Base-by-base conservation (phyloP, 2,329 filamentous ascomycete genomes). In the Ophiostoma tasmaniense region DNA sequence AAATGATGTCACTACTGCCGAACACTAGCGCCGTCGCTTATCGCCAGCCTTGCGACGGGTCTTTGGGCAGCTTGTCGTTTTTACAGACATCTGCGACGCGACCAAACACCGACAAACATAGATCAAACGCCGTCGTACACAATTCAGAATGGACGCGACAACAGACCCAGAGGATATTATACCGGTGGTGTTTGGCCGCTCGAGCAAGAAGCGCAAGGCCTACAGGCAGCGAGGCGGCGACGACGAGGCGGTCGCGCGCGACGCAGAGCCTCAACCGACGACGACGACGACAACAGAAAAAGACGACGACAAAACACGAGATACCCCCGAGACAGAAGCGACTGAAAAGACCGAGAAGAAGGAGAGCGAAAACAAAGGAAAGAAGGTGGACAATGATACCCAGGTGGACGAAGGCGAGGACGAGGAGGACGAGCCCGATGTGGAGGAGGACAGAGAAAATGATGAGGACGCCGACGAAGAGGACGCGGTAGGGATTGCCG, bases 141-240 rank as follows among this genome's bases (percentile, higher is more conserved):
- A 62, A 8, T 13, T n/a, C 42, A 66, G 7, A 4, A 70, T 70
- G 69, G 69, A 70, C 25, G n/a, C 42, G 4, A 64, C 64, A 50
- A n/a, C 50, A 50, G 74, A 74, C 25, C 52, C 70, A n/a, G 61
- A 55, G 17, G 70, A 69, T 10, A 71, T 74, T 64, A 76, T 78
- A 14, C 76, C 76, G 22, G 76, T 86, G 42, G 77, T 84, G 39
- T 89, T 89, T 69, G 72, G 71, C 73, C 85, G 86, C 3, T 75
- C 78, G 52, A 80, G 80, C 70, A 89, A 87, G 76, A 89, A 87
- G 77, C 81, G 85, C 75, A 88, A 88, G 75, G 78, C 80, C 5
- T 85, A 87, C 72, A 81, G 86, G 64, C 85, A 85, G 71, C 83
- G 85, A 71, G 72, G 64, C 6, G 35, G 33, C 17, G 42, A 45